Evolutionary conservation across 768 basidiomycete species (phyloP).

Genomic region (Mycena epipterygia): DNA sequence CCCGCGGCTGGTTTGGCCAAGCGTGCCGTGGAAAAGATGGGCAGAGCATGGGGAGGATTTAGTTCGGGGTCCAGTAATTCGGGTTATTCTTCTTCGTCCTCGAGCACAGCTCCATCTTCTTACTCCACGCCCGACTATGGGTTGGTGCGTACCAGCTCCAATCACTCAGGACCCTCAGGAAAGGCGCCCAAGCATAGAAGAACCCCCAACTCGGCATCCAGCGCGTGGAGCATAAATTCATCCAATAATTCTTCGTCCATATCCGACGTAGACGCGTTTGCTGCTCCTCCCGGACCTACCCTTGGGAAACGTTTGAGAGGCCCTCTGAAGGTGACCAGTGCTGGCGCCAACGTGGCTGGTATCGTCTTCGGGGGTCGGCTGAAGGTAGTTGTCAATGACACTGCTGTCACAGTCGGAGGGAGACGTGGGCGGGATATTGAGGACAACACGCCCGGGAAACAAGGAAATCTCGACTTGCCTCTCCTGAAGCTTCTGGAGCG

Average conservation of each 20-base stretch:
- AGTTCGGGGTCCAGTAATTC: conserved; percentile 57
- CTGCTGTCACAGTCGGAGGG: conserved; percentile 57
- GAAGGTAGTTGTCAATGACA: conserved; percentile 66
- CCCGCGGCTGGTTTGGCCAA: conserved; percentile 83
- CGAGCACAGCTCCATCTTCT: conserved; percentile 57
- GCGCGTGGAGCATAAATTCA: conserved; percentile 67
- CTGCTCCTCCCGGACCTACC: conserved; percentile 57
- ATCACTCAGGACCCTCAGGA: conserved; percentile 51
- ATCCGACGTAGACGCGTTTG: conserved; percentile 65
- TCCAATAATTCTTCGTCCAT: conserved; percentile 57
- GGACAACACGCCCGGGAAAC: conserved; percentile 34
- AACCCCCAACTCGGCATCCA: conserved; percentile 73
- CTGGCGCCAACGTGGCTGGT: conserved; percentile 56
- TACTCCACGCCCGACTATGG: conserved; percentile 50
- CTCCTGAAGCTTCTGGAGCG: conserved; percentile 58
- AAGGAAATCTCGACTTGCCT: conserved; percentile 39
- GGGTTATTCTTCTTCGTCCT: conserved; percentile 64
- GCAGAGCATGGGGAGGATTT: conserved; percentile 69
- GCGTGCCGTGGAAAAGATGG: conserved; percentile 84
- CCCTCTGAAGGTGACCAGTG: conserved; percentile 54
- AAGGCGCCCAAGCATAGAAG: conserved; percentile 59
- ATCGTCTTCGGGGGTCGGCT: conserved; percentile 79
- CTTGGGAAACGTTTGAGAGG: conserved; percentile 72
- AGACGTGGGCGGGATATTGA: conserved; percentile 35
- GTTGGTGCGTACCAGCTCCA: conserved; percentile 56